A percentile compares a stretch with the other conserved stretches of the same genome.
These are phyloP conservation scores for Bisporella sp. DNA, from an alignment of 2,329 filamentous ascomycete species.

Conservation along the genomic window DNA sequence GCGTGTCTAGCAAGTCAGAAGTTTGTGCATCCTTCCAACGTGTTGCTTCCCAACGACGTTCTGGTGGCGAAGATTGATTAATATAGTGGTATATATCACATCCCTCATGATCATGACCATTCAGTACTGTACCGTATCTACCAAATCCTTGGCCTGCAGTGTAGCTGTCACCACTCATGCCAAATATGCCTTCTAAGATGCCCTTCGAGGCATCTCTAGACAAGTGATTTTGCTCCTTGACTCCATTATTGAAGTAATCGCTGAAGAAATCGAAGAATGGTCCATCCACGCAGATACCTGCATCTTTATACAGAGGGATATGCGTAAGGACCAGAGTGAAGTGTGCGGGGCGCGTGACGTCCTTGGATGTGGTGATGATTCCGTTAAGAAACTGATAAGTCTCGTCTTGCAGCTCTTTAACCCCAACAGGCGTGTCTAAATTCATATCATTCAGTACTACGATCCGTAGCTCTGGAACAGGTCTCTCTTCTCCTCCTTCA, in stretches of 20 bases:
- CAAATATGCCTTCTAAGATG: slow-evolving; percentile 79
- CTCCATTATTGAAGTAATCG: slow-evolving; percentile 57
- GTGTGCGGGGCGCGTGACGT: slow-evolving; percentile 54
- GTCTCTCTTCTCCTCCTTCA: slow-evolving; percentile 37
- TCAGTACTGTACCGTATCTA: slow-evolving; percentile 72
- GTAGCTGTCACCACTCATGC: slow-evolving; percentile 56
- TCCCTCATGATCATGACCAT: slow-evolving; percentile 91
- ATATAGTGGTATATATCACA: slow-evolving; percentile 85
- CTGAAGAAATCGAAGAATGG: slow-evolving; percentile 77
- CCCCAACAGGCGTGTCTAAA: slow-evolving; percentile 74
- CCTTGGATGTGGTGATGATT: slow-evolving; percentile 54
- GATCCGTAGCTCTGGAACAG: slow-evolving; percentile 67
- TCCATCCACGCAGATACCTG: slow-evolving; percentile 74
- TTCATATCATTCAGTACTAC: slow-evolving; percentile 90
- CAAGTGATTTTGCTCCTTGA: slow-evolving; percentile 89
- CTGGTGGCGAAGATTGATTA: slow-evolving; percentile 45
- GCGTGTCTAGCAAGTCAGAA: slow-evolving; percentile 33
- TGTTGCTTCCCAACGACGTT: slow-evolving; percentile 31
- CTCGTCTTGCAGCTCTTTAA: slow-evolving; percentile 59
- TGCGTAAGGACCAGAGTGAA: slow-evolving; percentile 88
- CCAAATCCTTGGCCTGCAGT: slow-evolving; percentile 58
- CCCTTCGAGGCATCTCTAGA: slow-evolving; percentile 64
- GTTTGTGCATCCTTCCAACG: slow-evolving; percentile 40
- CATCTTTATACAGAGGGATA: slow-evolving; percentile 79
- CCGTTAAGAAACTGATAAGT: slow-evolving; percentile 74